Evolutionary conservation across 805 yeast genomes (phyloP).

Genomic region (Kodamaea jinghongensis): DNA sequence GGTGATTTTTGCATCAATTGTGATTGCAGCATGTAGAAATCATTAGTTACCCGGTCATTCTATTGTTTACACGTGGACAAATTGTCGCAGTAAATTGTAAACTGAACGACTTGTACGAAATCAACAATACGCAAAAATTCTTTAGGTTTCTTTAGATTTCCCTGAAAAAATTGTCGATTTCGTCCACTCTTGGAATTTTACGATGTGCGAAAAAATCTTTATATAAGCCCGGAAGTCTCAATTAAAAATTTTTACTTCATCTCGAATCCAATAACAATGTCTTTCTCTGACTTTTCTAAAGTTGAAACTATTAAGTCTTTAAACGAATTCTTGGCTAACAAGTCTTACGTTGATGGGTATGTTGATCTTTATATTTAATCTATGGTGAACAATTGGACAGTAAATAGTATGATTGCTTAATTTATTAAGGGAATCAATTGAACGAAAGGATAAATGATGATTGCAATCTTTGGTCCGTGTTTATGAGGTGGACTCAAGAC

Average conservation of each 20-base stretch:
- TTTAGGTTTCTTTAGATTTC: neutral
- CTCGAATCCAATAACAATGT: slow-evolving; percentile 44
- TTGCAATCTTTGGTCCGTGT: slow-evolving; percentile 86
- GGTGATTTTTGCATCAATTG: neutral
- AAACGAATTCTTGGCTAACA: slow-evolving; percentile 84
- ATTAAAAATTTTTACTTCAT: slow-evolving; percentile 3
- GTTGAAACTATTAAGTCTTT: slow-evolving; percentile 61
- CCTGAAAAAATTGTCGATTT: neutral
- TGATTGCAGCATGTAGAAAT: neutral
- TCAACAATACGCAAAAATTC: neutral
- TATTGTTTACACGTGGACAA: slow-evolving; percentile 2
- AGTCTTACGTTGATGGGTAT: slow-evolving; percentile 95
- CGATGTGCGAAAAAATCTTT: neutral
- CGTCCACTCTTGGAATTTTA: neutral
- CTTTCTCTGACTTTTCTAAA: slow-evolving; percentile 79
- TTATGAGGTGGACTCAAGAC: slow-evolving; percentile 95
- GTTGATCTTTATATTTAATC: too few relatives aligned
- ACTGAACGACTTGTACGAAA: too few relatives aligned
- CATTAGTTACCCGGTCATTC: slow-evolving; percentile 5
- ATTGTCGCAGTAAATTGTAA: neutral
- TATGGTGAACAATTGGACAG: neutral
- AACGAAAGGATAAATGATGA: slow-evolving; percentile 51
- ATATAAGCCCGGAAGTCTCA: slow-evolving; percentile 2
- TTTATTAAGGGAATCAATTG: slow-evolving; percentile 1
- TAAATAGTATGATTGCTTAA: neutral